Base-by-base conservation (phyloP, 2,329 filamentous ascomycete species). In the Akanthomyces muscarius region DNA sequence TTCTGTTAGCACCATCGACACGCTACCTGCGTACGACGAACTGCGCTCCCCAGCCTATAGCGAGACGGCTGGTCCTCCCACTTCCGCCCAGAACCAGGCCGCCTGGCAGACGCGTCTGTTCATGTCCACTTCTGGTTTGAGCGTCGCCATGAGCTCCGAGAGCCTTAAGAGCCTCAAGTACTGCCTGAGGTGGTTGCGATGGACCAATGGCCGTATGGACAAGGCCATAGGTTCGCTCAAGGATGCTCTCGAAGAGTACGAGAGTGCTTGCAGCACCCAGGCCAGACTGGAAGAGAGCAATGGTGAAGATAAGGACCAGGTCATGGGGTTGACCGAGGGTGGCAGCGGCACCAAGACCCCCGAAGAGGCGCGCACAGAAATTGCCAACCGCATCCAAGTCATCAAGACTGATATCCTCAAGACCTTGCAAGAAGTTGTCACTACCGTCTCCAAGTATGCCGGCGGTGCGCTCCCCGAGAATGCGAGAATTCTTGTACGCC, bases 401-500 rank as follows among this genome's bases (percentile, higher is more conserved):
- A 79, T 92, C 52, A 87, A 87, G 69, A 80, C 80, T 5, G 90
- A 93, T 63, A 85, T 95, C 2, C 84, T 97, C 66, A 88, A 89
- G 68, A 89, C 88, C 0, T 81, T 98, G 14, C 91, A 93, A 68
- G 86, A 88, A 61, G 91, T 93, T 36, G 90, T 96, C 45, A 86
- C 90, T 66, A 89, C 90, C 6, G 91, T 99, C 0, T 96, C 91
- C 62, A 91, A 89, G 68, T 96, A 97, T 69, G 90, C 93, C 0
- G 93, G 93, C n/a, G 91, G 92, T 45, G 91, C 93, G 0, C 80
- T 99, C 2, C 94, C 95, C 0, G 91, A 95, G 61, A 97, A 97
- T 68, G 94, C 94, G 0, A 83, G 89, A 41, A 83, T 89, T 28
- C 84, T 98, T 18, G 94, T 99, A 14, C 88, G 91, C 65, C 84